Percentiles rank a stretch among this genome's conserved stretches.
phyloP scores from a whole-genome alignment of 2,329 filamentous ascomycete species.

The Plectosphaerella sp. region DNA sequence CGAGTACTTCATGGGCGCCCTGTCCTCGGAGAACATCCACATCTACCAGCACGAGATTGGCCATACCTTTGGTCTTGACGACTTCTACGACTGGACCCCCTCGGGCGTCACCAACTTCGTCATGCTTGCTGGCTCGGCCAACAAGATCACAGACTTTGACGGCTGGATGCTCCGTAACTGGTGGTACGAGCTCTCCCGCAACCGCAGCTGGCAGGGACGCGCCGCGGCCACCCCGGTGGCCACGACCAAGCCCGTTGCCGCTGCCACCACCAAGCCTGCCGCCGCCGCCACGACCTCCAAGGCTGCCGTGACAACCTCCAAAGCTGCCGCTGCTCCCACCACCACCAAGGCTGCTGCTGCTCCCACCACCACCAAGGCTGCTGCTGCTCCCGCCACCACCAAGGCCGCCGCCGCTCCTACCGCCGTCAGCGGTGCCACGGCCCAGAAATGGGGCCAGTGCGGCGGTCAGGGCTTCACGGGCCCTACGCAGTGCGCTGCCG shows the following conservation, averaged over 20 bases:
- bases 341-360: not conserved
- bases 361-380: not conserved
- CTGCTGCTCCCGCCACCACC: not conserved
- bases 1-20: slow-evolving; percentile 34
- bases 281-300: not conserved
- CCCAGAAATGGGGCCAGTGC: slow-evolving; percentile 29
- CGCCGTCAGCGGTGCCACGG: not conserved
- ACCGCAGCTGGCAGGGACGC: slow-evolving; percentile 16
- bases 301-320: not conserved
- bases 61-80: slow-evolving; percentile 36
- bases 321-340: not conserved
- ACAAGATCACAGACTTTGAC: slow-evolving; percentile 39
- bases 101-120: slow-evolving; percentile 34
- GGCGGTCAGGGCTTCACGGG: slow-evolving; percentile 32
- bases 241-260: not conserved
- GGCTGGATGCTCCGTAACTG: slow-evolving; percentile 44
- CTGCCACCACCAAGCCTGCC: slow-evolving; percentile 1
- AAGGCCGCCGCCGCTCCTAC: not conserved
- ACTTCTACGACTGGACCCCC: slow-evolving; percentile 37
- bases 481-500: slow-evolving; percentile 30
- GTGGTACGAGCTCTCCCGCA: slow-evolving; percentile 30
- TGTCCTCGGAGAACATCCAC: slow-evolving; percentile 32
- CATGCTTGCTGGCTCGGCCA: slow-evolving; percentile 38
- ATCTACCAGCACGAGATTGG: slow-evolving; percentile 42
- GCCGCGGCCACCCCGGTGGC: not conserved